A percentile compares a stretch with the other conserved stretches of the same genome.
Conservation (phyloP, 1,284 basidiomycete genomes). For the Melampsora americana region DNA sequence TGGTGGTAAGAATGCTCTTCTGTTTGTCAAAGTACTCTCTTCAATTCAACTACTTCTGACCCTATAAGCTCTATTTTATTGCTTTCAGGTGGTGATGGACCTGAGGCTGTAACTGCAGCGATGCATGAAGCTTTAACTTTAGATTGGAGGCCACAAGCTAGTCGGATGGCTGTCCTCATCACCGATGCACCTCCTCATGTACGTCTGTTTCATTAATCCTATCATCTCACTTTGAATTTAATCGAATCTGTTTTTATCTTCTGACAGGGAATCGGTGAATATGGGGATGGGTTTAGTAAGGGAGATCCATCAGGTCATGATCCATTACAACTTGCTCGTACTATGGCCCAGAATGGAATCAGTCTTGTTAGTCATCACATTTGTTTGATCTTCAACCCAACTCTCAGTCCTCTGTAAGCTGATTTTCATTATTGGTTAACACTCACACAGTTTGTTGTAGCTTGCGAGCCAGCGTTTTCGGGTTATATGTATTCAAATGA, state of each 20-base stretch:
- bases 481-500: conserved; percentile 89
- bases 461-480: conserved; percentile 93
- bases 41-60: background rate
- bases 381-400: background rate
- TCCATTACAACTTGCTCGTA: conserved; percentile 78
- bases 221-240: conserved; percentile 6
- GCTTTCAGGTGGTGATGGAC: conserved; percentile 75
- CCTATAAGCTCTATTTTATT: background rate
- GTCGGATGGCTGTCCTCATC: conserved; percentile 69
- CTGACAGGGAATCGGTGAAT: conserved; percentile 35
- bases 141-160: conserved; percentile 84
- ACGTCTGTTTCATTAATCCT: conserved; percentile 40
- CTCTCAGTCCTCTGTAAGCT: background rate
- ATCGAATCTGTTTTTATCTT: conserved; percentile 53
- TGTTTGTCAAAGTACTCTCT: no score
- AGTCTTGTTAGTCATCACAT: conserved; percentile 65
- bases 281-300: conserved; percentile 28
- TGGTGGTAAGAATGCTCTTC: conserved; percentile 6
- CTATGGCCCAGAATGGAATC: conserved; percentile 86
- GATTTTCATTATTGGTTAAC: background rate
- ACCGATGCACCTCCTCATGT: conserved; percentile 89
- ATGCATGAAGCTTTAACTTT: conserved; percentile 76
- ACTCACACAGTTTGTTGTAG: conserved; percentile 82
- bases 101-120: conserved; percentile 94
- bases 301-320: conserved; percentile 63